Base-by-base conservation (phyloP, 306 rosid genomes). In the Inga laurina region DNA sequence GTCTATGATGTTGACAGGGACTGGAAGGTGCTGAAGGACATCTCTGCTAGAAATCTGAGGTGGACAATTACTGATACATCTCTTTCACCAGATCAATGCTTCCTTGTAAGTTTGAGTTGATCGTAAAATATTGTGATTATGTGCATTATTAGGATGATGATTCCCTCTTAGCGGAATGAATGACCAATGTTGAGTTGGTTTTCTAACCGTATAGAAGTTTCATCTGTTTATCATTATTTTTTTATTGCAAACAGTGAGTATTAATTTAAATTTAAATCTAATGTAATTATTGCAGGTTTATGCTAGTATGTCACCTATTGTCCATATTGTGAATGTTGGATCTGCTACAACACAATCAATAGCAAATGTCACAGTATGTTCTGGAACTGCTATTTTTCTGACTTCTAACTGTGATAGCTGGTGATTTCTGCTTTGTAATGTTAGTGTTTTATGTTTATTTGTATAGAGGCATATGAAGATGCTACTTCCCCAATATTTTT, bases 41-140 rank as follows among this genome's bases (percentile, higher is more conserved):
- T 95, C 84, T 89, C 88, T 76, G 94, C 96, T 35, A 90, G 86
- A 89, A 89, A 88, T 84, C 82, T 95, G 90, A 86, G 93, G 48
- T 95, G 99, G 99, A 93, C 99, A 45, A 89, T 95, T 76, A 95
- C 98, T 22, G 99, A 95, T 86, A 91, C 98, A 19, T 91, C 98
- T 87, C 94, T 95, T 79, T 95, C 97, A 69, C 94, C 97, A 1
- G 94, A 95, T 86, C 92, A 82, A 81, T 73, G 73, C 65, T 81
- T 88, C 88, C 98, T 95, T 85, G 99, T 95, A 85, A 95, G 97
- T 84, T 81, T 75, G 46, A 74, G 79, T 75, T 78, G 76, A 69
- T 48, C 65, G 45, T 7, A 12, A 2, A 35, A 75, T 72, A 16
- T 46, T 69, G 56, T 34, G 13, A 81, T 79, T 79, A 39, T 69